Base-by-base conservation (phyloP, 2,329 filamentous ascomycete species). In the Colletotrichum scovillei region DNA sequence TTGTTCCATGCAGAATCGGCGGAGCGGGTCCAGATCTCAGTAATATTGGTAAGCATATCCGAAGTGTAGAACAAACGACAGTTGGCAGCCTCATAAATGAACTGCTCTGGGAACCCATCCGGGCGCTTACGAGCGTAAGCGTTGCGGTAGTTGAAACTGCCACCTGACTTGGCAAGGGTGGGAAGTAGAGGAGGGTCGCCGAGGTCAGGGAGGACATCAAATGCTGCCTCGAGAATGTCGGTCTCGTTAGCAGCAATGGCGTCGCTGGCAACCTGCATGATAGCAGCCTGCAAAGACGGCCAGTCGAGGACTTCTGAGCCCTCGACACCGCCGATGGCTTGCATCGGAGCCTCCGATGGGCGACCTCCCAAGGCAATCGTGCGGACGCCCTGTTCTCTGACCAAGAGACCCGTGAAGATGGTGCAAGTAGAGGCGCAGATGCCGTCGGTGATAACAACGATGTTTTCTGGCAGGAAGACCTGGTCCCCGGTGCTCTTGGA, bases 341-440 rank as follows among this genome's bases (percentile, higher is more conserved):
- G 88, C 82, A 91, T 92, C 2, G 87, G 86, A 3, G 77, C 78
- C 3, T 81, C 75, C 7, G 81, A 80, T 0, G 90, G 86, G 8
- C 89, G 86, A 1, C 91, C 91, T 19, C 91, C 91, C 28, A 91
- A 83, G 1, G 85, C 85, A 58, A 92, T 85, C 46, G 88, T 88
- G 75, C 87, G 88, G 2, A 92, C 87, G 26, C 87, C 86, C 38
- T 83, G 84, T 69, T 85, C 83, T 71, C 83, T 80, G 7, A 85
- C 84, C 84, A 92, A 86, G 28, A 91, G 83, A 57, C 90, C 86
- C 14, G 84, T 83, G 78, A 92, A 90, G 53, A 90, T 82, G 35
- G 89, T 86, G 79, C 91, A 92, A 3, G 91, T 90, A 0, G 89
- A 91, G 12, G 84, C 86, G 78, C 91, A 93, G 72, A 83, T 83